Base-by-base conservation (phyloP, 2,329 filamentous ascomycete genomes). In the Botrytis hyacinthi region DNA sequence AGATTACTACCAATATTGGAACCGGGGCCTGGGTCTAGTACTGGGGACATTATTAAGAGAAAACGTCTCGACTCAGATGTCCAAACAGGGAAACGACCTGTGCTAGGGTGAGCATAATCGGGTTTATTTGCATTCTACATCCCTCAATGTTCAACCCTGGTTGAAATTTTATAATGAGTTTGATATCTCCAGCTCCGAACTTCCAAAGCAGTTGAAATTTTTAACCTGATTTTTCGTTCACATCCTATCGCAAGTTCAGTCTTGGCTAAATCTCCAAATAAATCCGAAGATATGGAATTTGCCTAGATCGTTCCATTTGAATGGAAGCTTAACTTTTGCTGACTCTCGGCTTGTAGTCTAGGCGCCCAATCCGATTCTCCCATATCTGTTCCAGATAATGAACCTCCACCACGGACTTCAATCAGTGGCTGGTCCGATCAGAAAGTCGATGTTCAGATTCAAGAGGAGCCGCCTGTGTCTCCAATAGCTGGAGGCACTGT, bases 1-100 rank as follows among this genome's bases (percentile, higher is more conserved):
- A 78, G 75, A 57, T 68, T 81, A 51, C 74, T 81, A 18, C 80
- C 80, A 12, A 77, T 76, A 2, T 71, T 79, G 60, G 80, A 81
- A 59, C 76, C 74, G 44, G 71, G 70, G 20, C 9, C 70, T 57
- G 44, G 66, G 22, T 35, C 40, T 16, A 22, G 54, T 37, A 73
- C 61, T 26, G 71, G 68, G 18, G 79, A 80, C 37, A 69, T 71
- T 16, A 72, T 59, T 22, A 80, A 81, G 65, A 72, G 78, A 57
- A 80, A 79, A 70, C 74, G 79, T 37, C 51, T 73, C 9, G 76
- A 78, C 35, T 76, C 76, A 3, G 77, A 80, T 51, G 59, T 61
- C 12, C 76, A 78, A 32, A 20, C 73, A 26, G 59, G 61, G 9
- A 78, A 76, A 68, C 72, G 73, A 42, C 32, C 63, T 54, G 71